Evolutionary conservation across 257 asterid genomes (phyloP).

Genomic region (Solanum habrochaites): DNA sequence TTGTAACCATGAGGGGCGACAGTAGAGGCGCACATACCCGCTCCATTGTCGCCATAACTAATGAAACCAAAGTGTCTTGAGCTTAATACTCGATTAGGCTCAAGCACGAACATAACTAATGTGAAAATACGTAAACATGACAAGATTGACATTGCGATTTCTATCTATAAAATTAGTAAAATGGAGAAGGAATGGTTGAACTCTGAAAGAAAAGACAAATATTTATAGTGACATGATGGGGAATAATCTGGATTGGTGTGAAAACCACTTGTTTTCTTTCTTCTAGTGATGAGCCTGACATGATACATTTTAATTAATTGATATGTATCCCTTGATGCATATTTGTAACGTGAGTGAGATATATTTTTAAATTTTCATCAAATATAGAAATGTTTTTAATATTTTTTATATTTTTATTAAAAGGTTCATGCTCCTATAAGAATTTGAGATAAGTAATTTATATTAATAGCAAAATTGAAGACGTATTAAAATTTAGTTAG

Average conservation of each 20-base stretch:
- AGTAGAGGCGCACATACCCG: constrained; percentile 12
- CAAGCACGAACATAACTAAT: neutral
- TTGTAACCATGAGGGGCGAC: constrained; percentile 16
- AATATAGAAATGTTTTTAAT: no score
- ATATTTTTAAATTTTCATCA: no score
- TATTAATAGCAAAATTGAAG: no score
- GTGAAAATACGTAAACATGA: constrained; percentile 1
- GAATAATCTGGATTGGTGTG: neutral
- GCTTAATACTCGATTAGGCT: constrained; percentile 18
- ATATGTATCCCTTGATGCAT: no score
- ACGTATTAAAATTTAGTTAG: no score
- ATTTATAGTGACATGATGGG: neutral
- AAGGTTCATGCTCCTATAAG: no score
- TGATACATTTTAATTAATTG: no score
- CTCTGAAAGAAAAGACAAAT: neutral
- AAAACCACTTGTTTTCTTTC: neutral
- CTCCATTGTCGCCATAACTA: neutral
- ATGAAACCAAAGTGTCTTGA: constrained; percentile 1
- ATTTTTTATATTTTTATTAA: no score
- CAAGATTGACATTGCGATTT: constrained; percentile 14
- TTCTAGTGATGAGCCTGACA: neutral
- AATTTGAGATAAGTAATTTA: no score
- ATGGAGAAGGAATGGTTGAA: neutral
- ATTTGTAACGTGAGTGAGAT: no score
- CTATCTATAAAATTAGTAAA: neutral